Percentiles rank a stretch among this genome's conserved stretches.
phyloP scores from a whole-genome alignment of 1,284 basidiomycete species.

The Agroathelia rolfsii region DNA sequence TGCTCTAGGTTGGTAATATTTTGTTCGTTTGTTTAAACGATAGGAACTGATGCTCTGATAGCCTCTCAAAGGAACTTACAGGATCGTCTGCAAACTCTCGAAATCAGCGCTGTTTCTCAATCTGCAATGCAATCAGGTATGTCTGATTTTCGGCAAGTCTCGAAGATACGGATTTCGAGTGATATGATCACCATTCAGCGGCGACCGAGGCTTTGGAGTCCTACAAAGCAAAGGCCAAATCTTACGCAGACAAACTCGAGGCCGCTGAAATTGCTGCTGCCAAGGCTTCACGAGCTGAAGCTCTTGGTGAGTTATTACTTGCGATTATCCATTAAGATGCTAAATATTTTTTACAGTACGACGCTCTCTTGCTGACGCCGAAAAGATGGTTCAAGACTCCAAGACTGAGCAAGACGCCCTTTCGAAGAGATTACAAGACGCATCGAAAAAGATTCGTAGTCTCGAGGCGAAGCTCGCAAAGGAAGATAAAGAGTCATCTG shows the following conservation, averaged over 20 bases:
- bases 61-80: constrained; percentile 54
- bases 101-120: constrained; percentile 50
- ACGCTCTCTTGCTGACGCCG: constrained; percentile 50
- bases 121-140: constrained; percentile 51
- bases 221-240: constrained; percentile 54
- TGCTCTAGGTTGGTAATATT: constrained; percentile 35
- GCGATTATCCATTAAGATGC: constrained; percentile 3
- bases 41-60: constrained; percentile 15
- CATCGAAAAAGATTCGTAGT: constrained; percentile 49
- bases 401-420: constrained; percentile 43
- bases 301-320: constrained; percentile 35
- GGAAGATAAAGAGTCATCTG: constrained; percentile 58
- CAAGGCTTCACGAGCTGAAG: constrained; percentile 56
- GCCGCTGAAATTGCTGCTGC: constrained; percentile 59
- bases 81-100: constrained; percentile 54
- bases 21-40: background rate
- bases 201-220: constrained; percentile 53
- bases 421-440: constrained; percentile 39
- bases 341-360: constrained; percentile 32
- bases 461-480: constrained; percentile 60
- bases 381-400: constrained; percentile 46
- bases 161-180: background rate
- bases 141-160: constrained; percentile 9
- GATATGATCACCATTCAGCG: constrained; percentile 32
- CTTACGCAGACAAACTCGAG: constrained; percentile 55